These are phyloP conservation scores for Hebeloma cylindrosporum DNA, from an alignment of 768 basidiomycete genomes.

Conservation along the genomic window DNA sequence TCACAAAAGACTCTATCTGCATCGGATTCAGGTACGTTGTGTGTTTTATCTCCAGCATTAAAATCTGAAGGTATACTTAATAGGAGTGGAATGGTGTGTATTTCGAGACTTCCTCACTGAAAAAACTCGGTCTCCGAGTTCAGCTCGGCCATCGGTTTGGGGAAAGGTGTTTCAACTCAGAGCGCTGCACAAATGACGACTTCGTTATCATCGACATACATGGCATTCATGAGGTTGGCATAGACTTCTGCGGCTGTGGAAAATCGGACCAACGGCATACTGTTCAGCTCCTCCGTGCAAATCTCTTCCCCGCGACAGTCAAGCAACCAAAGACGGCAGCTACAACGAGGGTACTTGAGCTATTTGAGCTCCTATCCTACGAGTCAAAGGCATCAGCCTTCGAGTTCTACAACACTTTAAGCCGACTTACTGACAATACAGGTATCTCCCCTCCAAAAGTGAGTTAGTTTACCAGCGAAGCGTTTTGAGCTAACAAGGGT, in stretches of 20 bases:
- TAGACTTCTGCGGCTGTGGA: conserved; percentile 34
- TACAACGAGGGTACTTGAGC: conserved; percentile 25
- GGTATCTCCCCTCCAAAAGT: too few relatives aligned
- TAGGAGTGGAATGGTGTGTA: conserved; percentile 21
- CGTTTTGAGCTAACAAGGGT: conserved; percentile 1
- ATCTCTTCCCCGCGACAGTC: conserved; percentile 25
- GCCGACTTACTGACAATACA: not conserved
- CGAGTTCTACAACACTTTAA: conserved; percentile 25
- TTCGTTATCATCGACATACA: conserved; percentile 29
- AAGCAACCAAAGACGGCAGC: conserved; percentile 25
- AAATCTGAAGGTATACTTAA: not conserved
- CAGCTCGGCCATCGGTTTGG: conserved; percentile 20
- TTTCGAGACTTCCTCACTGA: conserved; percentile 17
- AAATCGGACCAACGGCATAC: conserved; percentile 4
- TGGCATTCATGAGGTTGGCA: conserved; percentile 27
- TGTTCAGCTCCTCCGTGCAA: conserved; percentile 31
- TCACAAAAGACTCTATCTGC: conserved; percentile 2
- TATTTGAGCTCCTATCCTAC: conserved; percentile 29
- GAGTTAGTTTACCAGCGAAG: not conserved
- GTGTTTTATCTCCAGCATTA: not conserved
- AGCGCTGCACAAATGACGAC: conserved; percentile 9
- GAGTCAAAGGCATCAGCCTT: conserved; percentile 27
- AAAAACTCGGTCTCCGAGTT: conserved; percentile 21
- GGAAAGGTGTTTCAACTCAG: conserved; percentile 17
- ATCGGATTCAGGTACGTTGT: conserved; percentile 8